Evolutionary conservation across 179 eudicot species (phyloP), one percentile per base, ranked within the genome.

Genomic region (Spergularia azorica): DNA sequence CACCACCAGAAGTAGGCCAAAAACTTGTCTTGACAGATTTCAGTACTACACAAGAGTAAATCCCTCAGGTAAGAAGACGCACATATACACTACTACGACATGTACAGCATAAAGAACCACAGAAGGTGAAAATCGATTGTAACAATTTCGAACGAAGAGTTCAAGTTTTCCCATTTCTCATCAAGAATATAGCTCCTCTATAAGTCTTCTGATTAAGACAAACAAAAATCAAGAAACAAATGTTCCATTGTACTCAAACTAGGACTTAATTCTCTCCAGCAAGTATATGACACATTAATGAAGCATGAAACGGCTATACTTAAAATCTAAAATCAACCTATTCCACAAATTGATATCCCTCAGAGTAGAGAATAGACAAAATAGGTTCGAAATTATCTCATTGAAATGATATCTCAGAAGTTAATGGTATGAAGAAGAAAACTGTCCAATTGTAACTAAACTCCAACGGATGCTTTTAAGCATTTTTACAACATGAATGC

Each of bases 1-100:
- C 99, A 96, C 99, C 93, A 94, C 99, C 99, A 96, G 86, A 96
- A 96, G 87, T 94, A 94, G 48, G 88, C 86, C 90, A 92, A 77
- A 88, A 92, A 96, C 88, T 94, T 96, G 81, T 96, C 97, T 86
- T 89, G 83, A 70, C 84, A 82, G 76, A 96, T 88, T 76, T 96
- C 91, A 72, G 83, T 82, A 48, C 98, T 96, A 87, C 89, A 89
- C 77, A 77, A 80, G 68, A 66, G 79, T 85, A 55, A 57, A 71
- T 17, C 21, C n/a, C 26, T 9, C 54, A 5, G 9, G 64, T 71
- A 61, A 71, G 58, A 71, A 55, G 7, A 36, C 10, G 73, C 46
- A 54, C 60, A 70, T 6, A 14, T 59, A 67, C 9, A 36, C 39
- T 66, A 66, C 21, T 18, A 21, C 18, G 5, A 9, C 14, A 3